These are phyloP conservation scores for Huntiella bhutanensis DNA, from an alignment of 2,329 filamentous ascomycete genomes.

Conservation along the genomic window DNA sequence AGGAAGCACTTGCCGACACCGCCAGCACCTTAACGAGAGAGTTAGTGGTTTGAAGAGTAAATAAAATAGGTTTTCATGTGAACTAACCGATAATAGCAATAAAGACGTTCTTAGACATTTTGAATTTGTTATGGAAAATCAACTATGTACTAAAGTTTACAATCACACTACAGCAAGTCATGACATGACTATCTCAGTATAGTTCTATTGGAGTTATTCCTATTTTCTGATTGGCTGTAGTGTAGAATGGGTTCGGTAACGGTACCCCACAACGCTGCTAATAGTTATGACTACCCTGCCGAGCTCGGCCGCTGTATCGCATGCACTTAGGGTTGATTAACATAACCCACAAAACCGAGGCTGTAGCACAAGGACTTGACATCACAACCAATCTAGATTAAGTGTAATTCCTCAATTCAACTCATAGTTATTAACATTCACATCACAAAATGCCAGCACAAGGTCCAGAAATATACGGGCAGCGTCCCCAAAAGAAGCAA, in stretches of 20 bases:
- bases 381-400: background rate
- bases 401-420: background rate
- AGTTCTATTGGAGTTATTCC: background rate
- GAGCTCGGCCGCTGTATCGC: conserved; percentile 1
- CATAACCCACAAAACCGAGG: too few species aligned
- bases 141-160: too few species aligned
- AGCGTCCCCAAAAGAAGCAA: conserved; percentile 48
- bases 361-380: too few species aligned
- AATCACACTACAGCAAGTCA: background rate
- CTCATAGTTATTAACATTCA: background rate
- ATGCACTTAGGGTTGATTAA: background rate
- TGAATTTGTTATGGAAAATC: background rate
- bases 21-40: conserved; percentile 47
- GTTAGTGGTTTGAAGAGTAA: background rate
- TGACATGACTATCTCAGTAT: too few species aligned
- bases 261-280: conserved; percentile 2
- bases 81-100: conserved; percentile 33
- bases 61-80: background rate
- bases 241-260: conserved; percentile 6
- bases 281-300: background rate
- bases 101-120: conserved; percentile 24
- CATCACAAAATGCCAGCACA: conserved; percentile 31
- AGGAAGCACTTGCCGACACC: conserved; percentile 89
- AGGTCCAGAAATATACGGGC: conserved; percentile 60
- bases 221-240: conserved; percentile 8